Evolutionary conservation across 192 early-diverging fungal species (phyloP).

Genomic region (Pilobolus umbonatus): DNA sequence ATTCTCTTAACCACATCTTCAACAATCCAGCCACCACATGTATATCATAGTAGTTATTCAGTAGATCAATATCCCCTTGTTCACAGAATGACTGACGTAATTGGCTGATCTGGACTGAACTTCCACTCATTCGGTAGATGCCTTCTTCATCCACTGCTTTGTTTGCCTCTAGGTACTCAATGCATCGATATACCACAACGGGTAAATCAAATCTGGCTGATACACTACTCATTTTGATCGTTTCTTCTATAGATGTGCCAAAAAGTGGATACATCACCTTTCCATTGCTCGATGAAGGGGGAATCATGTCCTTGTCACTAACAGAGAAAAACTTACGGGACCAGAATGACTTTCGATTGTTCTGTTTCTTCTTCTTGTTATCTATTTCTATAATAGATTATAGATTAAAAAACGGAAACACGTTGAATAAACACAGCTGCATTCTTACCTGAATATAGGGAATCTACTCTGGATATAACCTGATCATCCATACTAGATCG

Average conservation of each 20-base stretch:
- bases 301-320: conserved; percentile 10
- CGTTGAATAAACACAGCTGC: too few relatives aligned
- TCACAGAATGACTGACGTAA: conserved; percentile 78
- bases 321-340: background rate
- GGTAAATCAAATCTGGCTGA: conserved; percentile 79
- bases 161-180: conserved; percentile 91
- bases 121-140: conserved; percentile 89
- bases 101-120: conserved; percentile 60
- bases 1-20: conserved; percentile 89
- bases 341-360: conserved; percentile 3
- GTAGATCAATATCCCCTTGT: conserved; percentile 72
- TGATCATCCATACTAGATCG: conserved; percentile 9
- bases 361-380: background rate
- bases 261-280: conserved; percentile 44
- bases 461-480: background rate
- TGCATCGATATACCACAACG: conserved; percentile 89
- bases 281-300: conserved; percentile 18
- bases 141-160: conserved; percentile 90
- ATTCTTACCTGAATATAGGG: too few relatives aligned
- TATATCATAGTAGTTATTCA: conserved; percentile 63
- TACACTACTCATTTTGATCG: conserved; percentile 63
- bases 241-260: conserved; percentile 82
- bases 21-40: conserved; percentile 90
- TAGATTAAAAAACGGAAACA: too few relatives aligned
- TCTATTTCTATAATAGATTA: background rate